These are phyloP conservation scores for Clonostachys chloroleuca DNA, from an alignment of 2,329 filamentous ascomycete species.

Conservation along the genomic window DNA sequence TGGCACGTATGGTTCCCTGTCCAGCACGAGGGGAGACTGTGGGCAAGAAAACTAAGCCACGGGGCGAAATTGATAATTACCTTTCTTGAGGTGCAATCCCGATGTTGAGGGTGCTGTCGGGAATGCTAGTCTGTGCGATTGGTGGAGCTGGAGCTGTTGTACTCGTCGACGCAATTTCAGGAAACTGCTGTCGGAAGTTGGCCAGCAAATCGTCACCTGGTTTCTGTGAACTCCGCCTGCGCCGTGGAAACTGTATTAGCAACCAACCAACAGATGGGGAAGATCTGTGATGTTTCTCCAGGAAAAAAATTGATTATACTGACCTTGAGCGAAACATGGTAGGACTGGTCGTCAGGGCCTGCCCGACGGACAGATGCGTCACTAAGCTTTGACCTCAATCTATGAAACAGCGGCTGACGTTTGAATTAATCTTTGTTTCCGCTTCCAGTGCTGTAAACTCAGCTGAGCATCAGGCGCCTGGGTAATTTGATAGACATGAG, in stretches of 20 bases:
- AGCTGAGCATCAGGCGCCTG: no score
- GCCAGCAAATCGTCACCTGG: conserved; percentile 80
- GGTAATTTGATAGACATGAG: no score
- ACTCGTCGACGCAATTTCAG: conserved; percentile 46
- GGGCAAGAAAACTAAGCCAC: not conserved
- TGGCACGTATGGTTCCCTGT: no score
- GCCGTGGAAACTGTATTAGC: no score
- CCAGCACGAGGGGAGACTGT: not conserved
- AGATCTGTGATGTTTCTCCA: no score
- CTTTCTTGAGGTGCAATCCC: not conserved
- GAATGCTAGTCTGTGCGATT: not conserved
- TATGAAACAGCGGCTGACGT: no score
- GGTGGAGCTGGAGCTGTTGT: not conserved
- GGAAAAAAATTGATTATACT: not conserved
- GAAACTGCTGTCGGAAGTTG: conserved; percentile 80
- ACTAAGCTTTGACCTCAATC: no score
- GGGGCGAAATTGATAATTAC: not conserved
- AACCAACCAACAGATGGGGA: no score
- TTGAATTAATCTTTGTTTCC: no score
- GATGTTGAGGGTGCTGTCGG: not conserved
- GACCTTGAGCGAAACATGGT: conserved; percentile 4
- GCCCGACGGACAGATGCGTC: no score
- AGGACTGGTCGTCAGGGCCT: not conserved
- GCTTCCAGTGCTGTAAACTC: no score
- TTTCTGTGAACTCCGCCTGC: conserved; percentile 69